Evolutionary conservation across 2,329 filamentous ascomycete genomes (phyloP).

Genomic region (Arthroderma sp.): DNA sequence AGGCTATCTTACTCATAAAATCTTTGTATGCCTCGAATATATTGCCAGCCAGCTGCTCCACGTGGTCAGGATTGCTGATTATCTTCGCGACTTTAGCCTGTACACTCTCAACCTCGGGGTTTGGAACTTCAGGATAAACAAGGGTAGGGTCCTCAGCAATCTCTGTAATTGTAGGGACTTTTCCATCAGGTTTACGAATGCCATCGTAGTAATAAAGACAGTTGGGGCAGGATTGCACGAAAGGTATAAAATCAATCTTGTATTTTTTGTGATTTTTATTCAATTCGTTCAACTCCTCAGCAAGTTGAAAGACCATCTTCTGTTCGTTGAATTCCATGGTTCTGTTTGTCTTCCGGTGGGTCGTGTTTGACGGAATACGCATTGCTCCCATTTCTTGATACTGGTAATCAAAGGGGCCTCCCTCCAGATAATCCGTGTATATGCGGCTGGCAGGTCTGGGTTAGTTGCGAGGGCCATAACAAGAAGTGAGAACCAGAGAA

Average conservation of each 20-base stretch:
- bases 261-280: constrained; percentile 13
- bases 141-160: constrained; percentile 9
- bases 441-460: constrained; percentile 18
- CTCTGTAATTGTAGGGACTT: constrained; percentile 15
- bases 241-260: constrained; percentile 18
- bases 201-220: constrained; percentile 15
- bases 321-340: constrained; percentile 15
- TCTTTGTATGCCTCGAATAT: background rate
- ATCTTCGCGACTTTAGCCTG: background rate
- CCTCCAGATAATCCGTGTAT: constrained; percentile 29
- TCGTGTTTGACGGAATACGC: constrained; percentile 15
- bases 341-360: constrained; percentile 12
- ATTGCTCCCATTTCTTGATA: constrained; percentile 20
- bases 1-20: background rate
- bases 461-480: background rate
- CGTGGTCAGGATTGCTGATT: background rate
- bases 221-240: constrained; percentile 18
- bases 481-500: background rate
- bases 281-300: constrained; percentile 14
- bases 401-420: constrained; percentile 10
- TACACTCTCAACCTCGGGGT: background rate
- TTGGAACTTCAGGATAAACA: constrained; percentile 11
- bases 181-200: constrained; percentile 13
- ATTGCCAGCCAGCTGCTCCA: background rate
- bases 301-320: constrained; percentile 15